phyloP scores from a whole-genome alignment of 805 yeast species.

The Cyberlindnera xylosilytica region DNA sequence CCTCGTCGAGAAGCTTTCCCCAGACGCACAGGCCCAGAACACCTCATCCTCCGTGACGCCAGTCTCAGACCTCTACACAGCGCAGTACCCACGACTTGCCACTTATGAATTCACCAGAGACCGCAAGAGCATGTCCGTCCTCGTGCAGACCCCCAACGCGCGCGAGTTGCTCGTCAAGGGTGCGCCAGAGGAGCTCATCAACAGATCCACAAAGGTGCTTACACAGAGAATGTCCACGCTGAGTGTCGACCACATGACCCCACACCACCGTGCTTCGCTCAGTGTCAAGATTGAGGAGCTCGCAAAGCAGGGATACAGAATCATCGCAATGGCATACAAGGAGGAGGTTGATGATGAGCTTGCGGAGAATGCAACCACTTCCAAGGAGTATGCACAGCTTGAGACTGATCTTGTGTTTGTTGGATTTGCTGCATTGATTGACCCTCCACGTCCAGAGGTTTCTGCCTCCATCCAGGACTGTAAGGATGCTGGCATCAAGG shows the following conservation, averaged over 20 bases:
- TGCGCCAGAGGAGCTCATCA: slow-evolving; percentile 50
- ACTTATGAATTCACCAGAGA: slow-evolving; percentile 47
- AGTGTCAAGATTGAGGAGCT: slow-evolving; percentile 36
- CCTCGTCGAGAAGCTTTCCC: slow-evolving; percentile 30
- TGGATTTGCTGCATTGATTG: slow-evolving; percentile 42
- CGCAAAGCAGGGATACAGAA: slow-evolving; percentile 32
- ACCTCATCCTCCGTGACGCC: slow-evolving; percentile 26
- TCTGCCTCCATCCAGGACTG: slow-evolving; percentile 33
- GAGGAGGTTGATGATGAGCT: slow-evolving; percentile 32
- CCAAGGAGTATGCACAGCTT: slow-evolving; percentile 37
- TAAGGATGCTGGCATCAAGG: slow-evolving; percentile 40
- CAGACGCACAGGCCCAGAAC: slow-evolving; percentile 32
- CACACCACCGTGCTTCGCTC: slow-evolving; percentile 31
- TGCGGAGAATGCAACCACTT: slow-evolving; percentile 24
- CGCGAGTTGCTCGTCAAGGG: slow-evolving; percentile 45
- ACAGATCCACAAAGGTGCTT: slow-evolving; percentile 38
- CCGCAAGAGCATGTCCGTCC: slow-evolving; percentile 52
- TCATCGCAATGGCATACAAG: slow-evolving; percentile 35
- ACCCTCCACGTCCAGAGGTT: slow-evolving; percentile 43
- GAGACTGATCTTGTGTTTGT: slow-evolving; percentile 30
- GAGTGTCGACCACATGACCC: slow-evolving; percentile 28
- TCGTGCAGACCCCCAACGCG: slow-evolving; percentile 30
- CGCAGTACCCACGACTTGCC: slow-evolving; percentile 29
- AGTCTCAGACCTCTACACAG: slow-evolving; percentile 24
- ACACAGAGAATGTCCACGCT: slow-evolving; percentile 27